These are phyloP conservation scores for Rhodosporidiobolus odoratus DNA, from an alignment of 768 basidiomycete genomes.

Conservation along the genomic window DNA sequence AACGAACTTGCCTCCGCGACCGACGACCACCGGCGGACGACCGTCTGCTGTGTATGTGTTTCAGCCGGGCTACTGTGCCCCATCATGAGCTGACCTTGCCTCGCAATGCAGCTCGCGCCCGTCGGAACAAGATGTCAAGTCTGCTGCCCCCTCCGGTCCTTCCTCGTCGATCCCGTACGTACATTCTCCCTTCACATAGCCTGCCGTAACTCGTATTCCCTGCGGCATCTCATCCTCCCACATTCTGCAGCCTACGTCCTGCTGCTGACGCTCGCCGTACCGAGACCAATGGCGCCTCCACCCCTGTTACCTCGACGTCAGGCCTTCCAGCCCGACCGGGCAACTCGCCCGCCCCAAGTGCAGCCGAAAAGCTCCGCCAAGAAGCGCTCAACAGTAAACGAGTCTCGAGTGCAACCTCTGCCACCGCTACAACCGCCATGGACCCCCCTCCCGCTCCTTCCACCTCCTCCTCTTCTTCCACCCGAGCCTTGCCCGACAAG, in stretches of 20 bases:
- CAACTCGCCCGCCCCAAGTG: not conserved
- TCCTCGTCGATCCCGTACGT: not conserved
- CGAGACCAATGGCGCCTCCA: constrained; percentile 1
- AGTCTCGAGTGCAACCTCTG: not conserved
- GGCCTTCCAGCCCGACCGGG: not conserved
- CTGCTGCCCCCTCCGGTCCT: not conserved
- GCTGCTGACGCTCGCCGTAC: not conserved
- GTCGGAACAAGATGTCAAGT: constrained; percentile 5
- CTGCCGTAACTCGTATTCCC: not conserved
- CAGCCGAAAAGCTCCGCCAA: constrained; percentile 20
- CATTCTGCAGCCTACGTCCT: too few species aligned
- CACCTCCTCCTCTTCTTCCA: not conserved
- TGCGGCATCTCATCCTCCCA: not conserved
- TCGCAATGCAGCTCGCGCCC: not conserved
- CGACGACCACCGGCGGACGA: not conserved
- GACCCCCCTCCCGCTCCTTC: constrained; percentile 27
- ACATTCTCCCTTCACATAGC: not conserved
- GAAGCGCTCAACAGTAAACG: constrained; percentile 23
- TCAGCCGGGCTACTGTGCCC: not conserved
- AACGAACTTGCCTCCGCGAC: constrained; percentile 5
- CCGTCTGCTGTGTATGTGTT: not conserved
- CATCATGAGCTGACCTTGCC: too few species aligned
- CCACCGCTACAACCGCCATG: constrained; percentile 4
- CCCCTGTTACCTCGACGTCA: not conserved
- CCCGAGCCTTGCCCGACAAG: too few species aligned